Conservation (phyloP, 164 flowering plant genomes). For the Vitis amurensis region DNA sequence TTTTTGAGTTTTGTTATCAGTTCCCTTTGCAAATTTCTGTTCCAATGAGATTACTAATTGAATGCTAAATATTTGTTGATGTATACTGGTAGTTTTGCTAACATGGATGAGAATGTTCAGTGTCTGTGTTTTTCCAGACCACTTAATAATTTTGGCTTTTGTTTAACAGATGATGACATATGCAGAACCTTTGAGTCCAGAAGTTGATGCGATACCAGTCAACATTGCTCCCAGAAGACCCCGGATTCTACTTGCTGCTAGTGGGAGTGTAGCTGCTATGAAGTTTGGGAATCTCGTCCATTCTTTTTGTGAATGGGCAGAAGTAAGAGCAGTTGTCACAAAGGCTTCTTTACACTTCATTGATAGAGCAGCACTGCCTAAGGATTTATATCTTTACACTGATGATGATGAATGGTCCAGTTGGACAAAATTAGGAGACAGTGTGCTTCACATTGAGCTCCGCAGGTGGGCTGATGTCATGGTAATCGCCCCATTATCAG, state of each 20-base stretch:
- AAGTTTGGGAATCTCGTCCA: conserved; percentile 59
- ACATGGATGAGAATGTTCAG: no score
- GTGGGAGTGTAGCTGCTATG: conserved; percentile 77
- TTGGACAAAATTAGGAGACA: conserved; percentile 59
- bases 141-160: background rate
- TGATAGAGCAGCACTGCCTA: conserved; percentile 44
- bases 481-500: conserved; percentile 79
- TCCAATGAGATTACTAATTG: no score
- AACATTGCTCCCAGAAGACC: conserved; percentile 33
- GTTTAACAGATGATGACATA: conserved; percentile 17
- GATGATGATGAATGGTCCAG: conserved; percentile 63
- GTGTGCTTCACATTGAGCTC: conserved; percentile 66
- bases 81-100: no score
- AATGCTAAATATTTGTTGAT: no score
- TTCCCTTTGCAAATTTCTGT: no score
- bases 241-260: conserved; percentile 64
- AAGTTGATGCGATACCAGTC: conserved; percentile 7
- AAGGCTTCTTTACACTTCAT: conserved; percentile 52
- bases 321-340: conserved; percentile 61
- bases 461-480: conserved; percentile 75
- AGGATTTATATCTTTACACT: conserved; percentile 42
- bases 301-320: conserved; percentile 68
- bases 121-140: no score
- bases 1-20: no score
- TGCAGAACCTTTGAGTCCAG: conserved; percentile 8